These are phyloP conservation scores for Agrocybe chaxingu DNA, from an alignment of 768 basidiomycete species.

Conservation along the genomic window DNA sequence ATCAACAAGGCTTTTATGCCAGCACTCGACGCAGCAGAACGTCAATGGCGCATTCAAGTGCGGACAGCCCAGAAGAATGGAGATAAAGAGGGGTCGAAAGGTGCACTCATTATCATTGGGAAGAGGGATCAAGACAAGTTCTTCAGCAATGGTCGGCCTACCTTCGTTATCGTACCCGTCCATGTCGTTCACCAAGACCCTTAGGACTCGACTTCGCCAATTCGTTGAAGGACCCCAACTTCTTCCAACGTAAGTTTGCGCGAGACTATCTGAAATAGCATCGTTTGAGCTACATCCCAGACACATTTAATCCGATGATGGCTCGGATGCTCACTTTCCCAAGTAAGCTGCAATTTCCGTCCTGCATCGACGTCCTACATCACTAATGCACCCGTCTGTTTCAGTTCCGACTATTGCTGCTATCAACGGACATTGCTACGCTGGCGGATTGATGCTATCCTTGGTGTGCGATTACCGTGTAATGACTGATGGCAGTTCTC, in stretches of 20 bases:
- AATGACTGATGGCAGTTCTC: slow-evolving; percentile 78
- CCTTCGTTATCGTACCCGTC: slow-evolving; percentile 1
- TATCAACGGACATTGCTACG: slow-evolving; percentile 85
- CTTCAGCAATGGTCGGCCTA: slow-evolving; percentile 72
- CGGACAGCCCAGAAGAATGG: slow-evolving; percentile 38
- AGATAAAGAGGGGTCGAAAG: slow-evolving; percentile 53
- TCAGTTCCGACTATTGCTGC: slow-evolving; percentile 77
- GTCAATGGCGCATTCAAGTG: slow-evolving; percentile 62
- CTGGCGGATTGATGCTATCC: slow-evolving; percentile 77
- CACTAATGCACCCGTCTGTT: slow-evolving; percentile 1
- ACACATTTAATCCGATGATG: slow-evolving; percentile 71
- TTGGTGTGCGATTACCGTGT: slow-evolving; percentile 86
- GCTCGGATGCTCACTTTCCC: slow-evolving; percentile 71
- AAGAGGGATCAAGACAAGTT: slow-evolving; percentile 78
- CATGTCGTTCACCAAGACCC: neutral
- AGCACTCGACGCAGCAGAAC: slow-evolving; percentile 70
- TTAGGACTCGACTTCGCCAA: slow-evolving; percentile 64
- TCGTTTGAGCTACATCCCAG: slow-evolving; percentile 32
- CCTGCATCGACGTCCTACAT: neutral
- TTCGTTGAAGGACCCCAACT: slow-evolving; percentile 49
- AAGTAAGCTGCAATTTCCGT: slow-evolving; percentile 40
- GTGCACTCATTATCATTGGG: slow-evolving; percentile 77
- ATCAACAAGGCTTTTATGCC: slow-evolving; percentile 61
- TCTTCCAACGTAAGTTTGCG: slow-evolving; percentile 53
- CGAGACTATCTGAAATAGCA: neutral